Conservation (phyloP, 2,329 filamentous ascomycete genomes). For the Teratosphaeria nubilosa region DNA sequence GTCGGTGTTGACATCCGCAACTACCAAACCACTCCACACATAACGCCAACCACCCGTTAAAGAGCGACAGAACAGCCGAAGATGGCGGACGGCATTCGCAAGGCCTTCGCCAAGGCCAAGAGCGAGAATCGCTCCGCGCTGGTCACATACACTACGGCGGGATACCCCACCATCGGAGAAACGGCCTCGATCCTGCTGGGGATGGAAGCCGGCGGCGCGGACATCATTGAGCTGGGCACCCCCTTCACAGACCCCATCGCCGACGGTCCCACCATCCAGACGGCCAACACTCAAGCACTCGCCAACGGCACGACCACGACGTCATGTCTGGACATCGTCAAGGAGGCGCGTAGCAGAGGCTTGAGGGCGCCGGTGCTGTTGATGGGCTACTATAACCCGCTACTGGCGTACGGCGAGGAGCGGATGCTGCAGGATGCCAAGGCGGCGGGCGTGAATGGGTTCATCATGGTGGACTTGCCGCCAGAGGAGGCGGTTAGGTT, state of each 20-base stretch:
- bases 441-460: constrained; percentile 80
- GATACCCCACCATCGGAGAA: constrained; percentile 72
- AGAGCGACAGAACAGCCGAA: neutral
- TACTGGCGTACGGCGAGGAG: constrained; percentile 90
- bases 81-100: constrained; percentile 35
- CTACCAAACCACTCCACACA: neutral
- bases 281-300: constrained; percentile 79
- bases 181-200: constrained; percentile 76
- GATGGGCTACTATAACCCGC: constrained; percentile 99
- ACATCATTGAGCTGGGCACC: constrained; percentile 89
- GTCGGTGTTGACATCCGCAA: neutral
- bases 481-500: constrained; percentile 93
- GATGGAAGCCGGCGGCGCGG: constrained; percentile 87
- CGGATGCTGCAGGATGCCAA: constrained; percentile 74
- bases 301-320: constrained; percentile 78
- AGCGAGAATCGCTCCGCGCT: constrained; percentile 56
- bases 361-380: constrained; percentile 75
- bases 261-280: constrained; percentile 94
- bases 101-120: constrained; percentile 42
- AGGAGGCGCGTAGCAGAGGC: constrained; percentile 65
- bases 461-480: constrained; percentile 91
- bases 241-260: constrained; percentile 98
- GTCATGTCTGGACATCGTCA: constrained; percentile 72
- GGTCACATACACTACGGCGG: constrained; percentile 92
- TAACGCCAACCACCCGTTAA: neutral